phyloP scores from a whole-genome alignment of 139 green algal genomes.

The Micractinium sp. region DNA sequence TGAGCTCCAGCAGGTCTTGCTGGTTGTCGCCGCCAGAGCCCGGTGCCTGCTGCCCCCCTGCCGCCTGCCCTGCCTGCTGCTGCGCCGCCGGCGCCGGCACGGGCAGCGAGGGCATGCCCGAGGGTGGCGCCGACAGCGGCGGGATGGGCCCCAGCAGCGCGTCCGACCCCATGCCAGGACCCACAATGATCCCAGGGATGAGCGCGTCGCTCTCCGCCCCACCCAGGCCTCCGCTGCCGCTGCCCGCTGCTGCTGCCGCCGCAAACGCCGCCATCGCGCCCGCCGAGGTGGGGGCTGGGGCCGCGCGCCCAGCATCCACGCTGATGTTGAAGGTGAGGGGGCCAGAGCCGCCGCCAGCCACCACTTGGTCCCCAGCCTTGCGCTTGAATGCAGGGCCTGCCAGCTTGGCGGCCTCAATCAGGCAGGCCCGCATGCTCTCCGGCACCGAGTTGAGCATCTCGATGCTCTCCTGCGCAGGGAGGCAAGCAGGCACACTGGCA shows the following conservation, averaged over 20 bases:
- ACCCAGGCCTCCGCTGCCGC: background rate
- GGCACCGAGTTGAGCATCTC: constrained; percentile 38
- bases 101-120: background rate
- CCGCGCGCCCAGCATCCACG: constrained; percentile 26
- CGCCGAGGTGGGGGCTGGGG: background rate
- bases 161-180: background rate
- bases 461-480: constrained; percentile 24
- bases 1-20: constrained; percentile 18
- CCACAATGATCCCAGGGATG: background rate
- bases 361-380: background rate
- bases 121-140: background rate
- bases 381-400: constrained; percentile 27
- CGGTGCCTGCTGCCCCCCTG: background rate
- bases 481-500: background rate
- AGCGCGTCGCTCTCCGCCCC: constrained; percentile 3
- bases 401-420: constrained; percentile 41
- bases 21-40: background rate
- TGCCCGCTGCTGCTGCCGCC: background rate
- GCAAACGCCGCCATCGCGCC: constrained; percentile 18
- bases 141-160: constrained; percentile 7
- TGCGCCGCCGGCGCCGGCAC: background rate
- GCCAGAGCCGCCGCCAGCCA: background rate
- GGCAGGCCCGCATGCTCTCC: background rate
- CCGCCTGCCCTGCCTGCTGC: background rate
- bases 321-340: constrained; percentile 25